These are phyloP conservation scores for Ceratocystis variospora DNA, from an alignment of 2,329 filamentous ascomycete genomes.

Conservation along the genomic window DNA sequence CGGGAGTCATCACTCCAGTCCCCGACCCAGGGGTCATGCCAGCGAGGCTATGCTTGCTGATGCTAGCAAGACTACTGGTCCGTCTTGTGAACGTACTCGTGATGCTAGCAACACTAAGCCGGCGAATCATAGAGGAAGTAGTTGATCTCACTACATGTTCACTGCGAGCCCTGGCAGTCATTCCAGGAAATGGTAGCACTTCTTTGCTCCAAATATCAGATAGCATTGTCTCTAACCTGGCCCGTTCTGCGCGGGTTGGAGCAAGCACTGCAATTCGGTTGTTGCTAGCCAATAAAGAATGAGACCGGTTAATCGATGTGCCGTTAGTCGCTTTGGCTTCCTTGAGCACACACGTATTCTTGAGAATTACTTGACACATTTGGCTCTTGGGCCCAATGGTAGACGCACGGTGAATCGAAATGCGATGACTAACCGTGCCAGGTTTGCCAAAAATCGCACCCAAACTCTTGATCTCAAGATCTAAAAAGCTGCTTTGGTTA, in stretches of 20 bases:
- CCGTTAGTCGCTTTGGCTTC: constrained; percentile 34
- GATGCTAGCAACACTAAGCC: constrained; percentile 71
- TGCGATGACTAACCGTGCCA: constrained; percentile 48
- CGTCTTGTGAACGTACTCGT: constrained; percentile 62
- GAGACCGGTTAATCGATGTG: constrained; percentile 57
- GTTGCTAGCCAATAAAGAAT: constrained; percentile 60
- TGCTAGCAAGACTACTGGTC: constrained; percentile 42
- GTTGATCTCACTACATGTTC: constrained; percentile 62
- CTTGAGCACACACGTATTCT: constrained; percentile 62
- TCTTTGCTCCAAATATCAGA: constrained; percentile 76
- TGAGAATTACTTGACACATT: constrained; percentile 66
- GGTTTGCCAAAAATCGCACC: constrained; percentile 63
- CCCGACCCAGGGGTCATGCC: constrained; percentile 13
- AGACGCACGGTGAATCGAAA: constrained; percentile 67
- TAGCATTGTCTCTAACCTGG: constrained; percentile 59
- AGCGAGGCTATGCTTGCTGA: constrained; percentile 22
- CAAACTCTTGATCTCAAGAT: constrained; percentile 57
- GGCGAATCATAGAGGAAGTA: constrained; percentile 78
- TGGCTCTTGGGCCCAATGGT: constrained; percentile 56
- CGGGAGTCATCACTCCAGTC: neutral
- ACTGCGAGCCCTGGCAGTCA: constrained; percentile 49
- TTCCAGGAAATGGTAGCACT: constrained; percentile 67
- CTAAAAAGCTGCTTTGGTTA: constrained; percentile 50
- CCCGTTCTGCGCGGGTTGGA: constrained; percentile 60
- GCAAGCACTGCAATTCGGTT: constrained; percentile 54